Evolutionary conservation across 495 filamentous ascomycete genomes (phyloP).

Genomic region (Stereocaulon alpinum): DNA sequence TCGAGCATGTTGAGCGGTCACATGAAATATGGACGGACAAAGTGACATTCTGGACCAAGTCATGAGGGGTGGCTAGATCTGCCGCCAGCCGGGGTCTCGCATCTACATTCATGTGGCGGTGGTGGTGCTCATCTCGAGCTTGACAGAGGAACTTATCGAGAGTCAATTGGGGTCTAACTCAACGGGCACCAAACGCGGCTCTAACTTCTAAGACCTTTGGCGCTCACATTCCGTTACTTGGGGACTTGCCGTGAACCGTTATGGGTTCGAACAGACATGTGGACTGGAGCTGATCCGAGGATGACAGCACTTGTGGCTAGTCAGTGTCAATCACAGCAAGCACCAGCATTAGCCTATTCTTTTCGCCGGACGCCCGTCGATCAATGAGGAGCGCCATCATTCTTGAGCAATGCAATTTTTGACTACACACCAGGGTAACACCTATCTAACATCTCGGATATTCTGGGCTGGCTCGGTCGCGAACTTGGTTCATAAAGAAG

Average conservation of each 20-base stretch:
- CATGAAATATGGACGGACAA: background rate
- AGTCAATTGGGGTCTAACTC: conserved; percentile 1
- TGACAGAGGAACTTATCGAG: background rate
- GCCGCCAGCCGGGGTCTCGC: background rate
- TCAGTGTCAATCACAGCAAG: background rate
- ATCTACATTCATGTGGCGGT: background rate
- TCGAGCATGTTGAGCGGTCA: background rate
- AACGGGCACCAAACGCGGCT: conserved; percentile 15
- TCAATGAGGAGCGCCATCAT: background rate
- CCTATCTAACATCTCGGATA: too few species aligned
- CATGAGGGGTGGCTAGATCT: background rate
- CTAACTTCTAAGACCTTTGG: background rate
- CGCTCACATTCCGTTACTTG: conserved; percentile 1
- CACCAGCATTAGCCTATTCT: conserved; percentile 1
- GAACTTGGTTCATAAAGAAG: too few species aligned
- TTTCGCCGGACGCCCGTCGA: background rate
- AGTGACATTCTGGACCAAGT: background rate
- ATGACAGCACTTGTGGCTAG: conserved; percentile 9
- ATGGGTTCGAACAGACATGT: background rate
- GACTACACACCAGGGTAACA: too few species aligned
- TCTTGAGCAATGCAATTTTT: background rate
- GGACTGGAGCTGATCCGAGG: conserved; percentile 2
- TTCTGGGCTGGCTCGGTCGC: too few species aligned
- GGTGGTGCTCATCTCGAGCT: background rate
- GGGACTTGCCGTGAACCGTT: conserved; percentile 7